A percentile compares a stretch with the other conserved stretches of the same genome.
These are phyloP conservation scores for Coprinopsis strossmayeri DNA, from an alignment of 768 basidiomycete species.

Conservation along the genomic window DNA sequence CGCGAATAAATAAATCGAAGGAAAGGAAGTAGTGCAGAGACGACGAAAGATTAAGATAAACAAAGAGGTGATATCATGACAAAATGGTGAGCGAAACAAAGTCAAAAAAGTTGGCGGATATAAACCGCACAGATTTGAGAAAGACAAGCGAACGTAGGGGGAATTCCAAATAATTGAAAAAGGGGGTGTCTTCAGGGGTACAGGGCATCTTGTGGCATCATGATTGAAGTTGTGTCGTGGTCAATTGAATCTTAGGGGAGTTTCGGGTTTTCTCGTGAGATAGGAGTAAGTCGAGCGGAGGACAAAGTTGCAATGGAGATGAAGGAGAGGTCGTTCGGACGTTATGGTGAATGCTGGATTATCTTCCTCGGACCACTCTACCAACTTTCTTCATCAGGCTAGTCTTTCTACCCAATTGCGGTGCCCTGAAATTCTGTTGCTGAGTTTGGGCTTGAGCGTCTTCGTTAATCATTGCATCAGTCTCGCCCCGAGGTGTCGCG, in stretches of 20 bases:
- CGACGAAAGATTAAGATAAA: background rate
- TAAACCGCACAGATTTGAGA: background rate
- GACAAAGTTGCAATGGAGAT: too few relatives aligned
- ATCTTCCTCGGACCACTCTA: conserved; percentile 57
- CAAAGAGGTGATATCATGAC: background rate
- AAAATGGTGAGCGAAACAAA: background rate
- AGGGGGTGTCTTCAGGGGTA: background rate
- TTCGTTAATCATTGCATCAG: conserved; percentile 10
- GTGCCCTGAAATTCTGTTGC: conserved; percentile 24
- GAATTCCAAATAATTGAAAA: background rate
- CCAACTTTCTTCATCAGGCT: conserved; percentile 79
- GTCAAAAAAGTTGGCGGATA: background rate
- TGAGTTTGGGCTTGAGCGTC: conserved; percentile 21
- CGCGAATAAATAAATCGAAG: background rate
- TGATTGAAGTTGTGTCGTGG: background rate
- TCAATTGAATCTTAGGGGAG: too few relatives aligned
- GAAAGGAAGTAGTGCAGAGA: background rate
- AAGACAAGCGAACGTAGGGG: too few relatives aligned
- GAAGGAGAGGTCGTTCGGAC: background rate
- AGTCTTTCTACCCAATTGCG: conserved; percentile 58
- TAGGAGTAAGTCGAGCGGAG: too few relatives aligned
- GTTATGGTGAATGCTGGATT: conserved; percentile 17
- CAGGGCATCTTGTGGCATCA: background rate
- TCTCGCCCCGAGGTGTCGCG: conserved; percentile 22
- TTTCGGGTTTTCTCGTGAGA: too few relatives aligned